Percentiles rank a stretch among this genome's conserved stretches.
phyloP scores from a whole-genome alignment of 1,284 basidiomycete species.

The Polyporus tsugae region DNA sequence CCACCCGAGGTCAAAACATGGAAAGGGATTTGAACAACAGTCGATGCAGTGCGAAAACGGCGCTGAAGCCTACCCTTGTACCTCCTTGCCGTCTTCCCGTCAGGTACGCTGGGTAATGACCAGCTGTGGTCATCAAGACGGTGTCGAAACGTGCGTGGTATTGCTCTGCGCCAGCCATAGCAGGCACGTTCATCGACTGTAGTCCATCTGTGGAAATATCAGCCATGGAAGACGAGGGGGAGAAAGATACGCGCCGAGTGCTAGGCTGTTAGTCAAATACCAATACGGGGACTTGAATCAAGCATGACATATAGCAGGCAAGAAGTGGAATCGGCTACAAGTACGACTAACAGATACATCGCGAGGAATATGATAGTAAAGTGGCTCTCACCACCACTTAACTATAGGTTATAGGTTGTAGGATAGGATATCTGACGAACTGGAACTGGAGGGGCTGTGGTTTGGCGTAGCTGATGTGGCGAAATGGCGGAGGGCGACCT shows the following conservation, averaged over 20 bases:
- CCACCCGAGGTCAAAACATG: no score
- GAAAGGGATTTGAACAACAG: neutral
- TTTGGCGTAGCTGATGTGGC: neutral
- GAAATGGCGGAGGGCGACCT: neutral
- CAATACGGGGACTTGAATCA: no score
- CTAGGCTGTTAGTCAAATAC: neutral
- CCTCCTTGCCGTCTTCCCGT: neutral
- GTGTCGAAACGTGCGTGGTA: conserved; percentile 8
- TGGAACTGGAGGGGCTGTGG: neutral
- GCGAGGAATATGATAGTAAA: neutral
- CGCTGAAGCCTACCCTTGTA: neutral
- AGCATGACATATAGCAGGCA: neutral
- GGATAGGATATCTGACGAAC: neutral
- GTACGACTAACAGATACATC: neutral
- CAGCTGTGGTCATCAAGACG: neutral
- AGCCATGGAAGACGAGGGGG: neutral
- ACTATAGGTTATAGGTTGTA: neutral
- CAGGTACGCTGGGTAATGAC: conserved; percentile 1
- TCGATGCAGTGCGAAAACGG: neutral
- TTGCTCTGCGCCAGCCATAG: neutral
- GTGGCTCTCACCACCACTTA: neutral
- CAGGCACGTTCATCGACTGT: neutral
- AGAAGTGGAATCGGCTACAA: neutral
- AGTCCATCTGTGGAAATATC: neutral
- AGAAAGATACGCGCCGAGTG: neutral